Evolutionary conservation across 805 yeast species (phyloP).

Genomic region (Saccharomycopsis fibuligera): DNA sequence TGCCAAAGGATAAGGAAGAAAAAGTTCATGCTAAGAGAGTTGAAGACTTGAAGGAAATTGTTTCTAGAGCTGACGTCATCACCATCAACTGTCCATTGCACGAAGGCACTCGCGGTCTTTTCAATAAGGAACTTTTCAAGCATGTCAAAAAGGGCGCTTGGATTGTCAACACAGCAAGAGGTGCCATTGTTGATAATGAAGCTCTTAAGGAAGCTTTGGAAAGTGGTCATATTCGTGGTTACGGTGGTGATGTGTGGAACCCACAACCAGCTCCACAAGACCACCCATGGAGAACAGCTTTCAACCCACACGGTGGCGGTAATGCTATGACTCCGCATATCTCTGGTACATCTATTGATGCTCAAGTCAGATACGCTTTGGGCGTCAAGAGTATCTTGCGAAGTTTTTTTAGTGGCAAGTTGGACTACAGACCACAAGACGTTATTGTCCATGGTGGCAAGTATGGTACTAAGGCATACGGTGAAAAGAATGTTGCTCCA

Average conservation of each 20-base stretch:
- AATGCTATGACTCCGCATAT: constrained; percentile 84
- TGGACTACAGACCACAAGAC: constrained; percentile 71
- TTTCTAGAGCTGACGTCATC: constrained; percentile 61
- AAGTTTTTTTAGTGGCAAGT: constrained; percentile 53
- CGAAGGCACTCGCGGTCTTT: constrained; percentile 58
- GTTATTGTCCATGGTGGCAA: constrained; percentile 64
- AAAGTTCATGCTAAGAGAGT: constrained; percentile 57
- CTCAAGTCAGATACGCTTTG: constrained; percentile 65
- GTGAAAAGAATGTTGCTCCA: no score
- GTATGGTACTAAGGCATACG: constrained; percentile 70
- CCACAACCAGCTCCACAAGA: constrained; percentile 77
- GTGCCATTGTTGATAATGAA: constrained; percentile 67
- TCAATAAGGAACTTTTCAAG: constrained; percentile 58
- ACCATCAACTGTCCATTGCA: constrained; percentile 76
- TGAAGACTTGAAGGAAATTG: constrained; percentile 56
- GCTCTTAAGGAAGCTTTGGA: constrained; percentile 71
- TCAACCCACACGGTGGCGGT: constrained; percentile 62
- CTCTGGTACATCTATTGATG: constrained; percentile 75
- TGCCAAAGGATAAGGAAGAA: constrained; percentile 51
- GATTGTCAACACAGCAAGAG: constrained; percentile 75
- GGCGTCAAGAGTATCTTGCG: constrained; percentile 64
- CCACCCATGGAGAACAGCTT: constrained; percentile 73
- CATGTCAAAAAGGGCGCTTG: constrained; percentile 70
- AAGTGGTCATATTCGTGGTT: constrained; percentile 66
- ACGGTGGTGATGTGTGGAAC: constrained; percentile 83